phyloP scores from a whole-genome alignment of 257 asterid species.

The Knoxia roxburghii region DNA sequence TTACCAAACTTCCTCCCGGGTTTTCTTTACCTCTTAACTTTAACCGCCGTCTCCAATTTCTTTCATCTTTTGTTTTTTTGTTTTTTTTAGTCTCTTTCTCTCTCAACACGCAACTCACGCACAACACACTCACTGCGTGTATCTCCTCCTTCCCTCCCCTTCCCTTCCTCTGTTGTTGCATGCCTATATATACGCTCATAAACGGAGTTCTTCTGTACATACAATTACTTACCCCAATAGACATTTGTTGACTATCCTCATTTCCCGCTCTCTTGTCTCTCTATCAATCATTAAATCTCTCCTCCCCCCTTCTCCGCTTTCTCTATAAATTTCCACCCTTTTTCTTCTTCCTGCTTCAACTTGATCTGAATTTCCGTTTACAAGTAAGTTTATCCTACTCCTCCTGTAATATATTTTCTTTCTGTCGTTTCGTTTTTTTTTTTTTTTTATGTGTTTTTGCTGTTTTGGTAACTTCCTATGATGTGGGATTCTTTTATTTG shows the following conservation, averaged over 20 bases:
- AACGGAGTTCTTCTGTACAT: neutral
- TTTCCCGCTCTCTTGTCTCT: conserved; percentile 17
- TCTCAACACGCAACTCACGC: neutral
- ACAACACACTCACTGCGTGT: neutral
- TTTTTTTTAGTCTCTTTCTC: too few relatives aligned
- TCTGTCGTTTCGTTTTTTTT: neutral
- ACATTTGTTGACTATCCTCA: conserved; percentile 10
- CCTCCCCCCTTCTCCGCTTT: conserved; percentile 3
- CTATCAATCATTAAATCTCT: neutral
- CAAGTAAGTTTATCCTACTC: conserved; percentile 22
- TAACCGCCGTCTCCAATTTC: neutral
- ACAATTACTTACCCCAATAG: neutral
- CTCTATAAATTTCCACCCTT: conserved; percentile 5
- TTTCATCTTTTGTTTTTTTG: too few relatives aligned
- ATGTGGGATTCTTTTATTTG: conserved; percentile 8
- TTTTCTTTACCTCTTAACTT: neutral
- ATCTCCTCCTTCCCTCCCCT: neutral
- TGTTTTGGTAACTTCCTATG: neutral
- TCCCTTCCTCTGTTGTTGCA: too few relatives aligned
- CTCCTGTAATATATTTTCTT: neutral
- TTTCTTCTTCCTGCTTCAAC: conserved; percentile 16
- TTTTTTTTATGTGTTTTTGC: neutral
- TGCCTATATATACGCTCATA: conserved; percentile 5
- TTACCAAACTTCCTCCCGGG: neutral
- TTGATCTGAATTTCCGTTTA: conserved; percentile 10